Base-by-base conservation (phyloP, 192 early-diverging fungal species). In the Coemansia pectinata region DNA sequence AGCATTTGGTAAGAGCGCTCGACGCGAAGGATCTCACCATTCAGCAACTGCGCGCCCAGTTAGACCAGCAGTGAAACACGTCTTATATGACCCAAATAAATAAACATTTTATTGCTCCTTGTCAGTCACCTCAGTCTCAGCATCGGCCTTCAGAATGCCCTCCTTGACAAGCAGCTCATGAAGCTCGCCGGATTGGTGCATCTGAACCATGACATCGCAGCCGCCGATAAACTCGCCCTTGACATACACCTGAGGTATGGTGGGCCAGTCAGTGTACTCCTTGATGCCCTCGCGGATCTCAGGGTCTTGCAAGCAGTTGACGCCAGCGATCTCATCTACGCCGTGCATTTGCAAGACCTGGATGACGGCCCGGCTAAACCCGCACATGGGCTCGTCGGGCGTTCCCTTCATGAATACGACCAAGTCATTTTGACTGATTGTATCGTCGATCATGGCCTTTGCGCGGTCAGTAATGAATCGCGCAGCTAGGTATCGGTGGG, bases 401-500 rank as follows among this genome's bases (percentile, higher is more conserved):
- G 94, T 95, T 77, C 97, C 97, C 82, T 98, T 98, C 95, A 98
- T 97, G 72, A 96, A 98, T 38, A 98, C 89, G 50, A 93, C 85
- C 4, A 98, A 84, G 66, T 91, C 88, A 79, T 88, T 91, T 5
- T 84, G 64, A 39, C 84, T 84, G 67, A 91, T 77, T n/a, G 88
- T 86, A 21, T 66, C 58, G 27, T 82, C 75, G 48, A 82, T 82
- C 15, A 36, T 70, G 23, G 59, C 23, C 58, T 66, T 71, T 17
- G 76, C 75, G 3, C 61, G 69, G 27, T 71, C 72, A 1, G 81
- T 75, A 53, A 83, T 83, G 33, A 75, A 64, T 21, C 76, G 80
- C 17, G 44, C 57, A 3, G 73, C 66, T 0, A 72, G n/a, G 23
- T 66, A 63, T 27, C 48, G 62, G 65, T 68, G 52, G 14, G 70